phyloP scores from a whole-genome alignment of 2,329 filamentous ascomycete species.

The Paradendryphiella salina region DNA sequence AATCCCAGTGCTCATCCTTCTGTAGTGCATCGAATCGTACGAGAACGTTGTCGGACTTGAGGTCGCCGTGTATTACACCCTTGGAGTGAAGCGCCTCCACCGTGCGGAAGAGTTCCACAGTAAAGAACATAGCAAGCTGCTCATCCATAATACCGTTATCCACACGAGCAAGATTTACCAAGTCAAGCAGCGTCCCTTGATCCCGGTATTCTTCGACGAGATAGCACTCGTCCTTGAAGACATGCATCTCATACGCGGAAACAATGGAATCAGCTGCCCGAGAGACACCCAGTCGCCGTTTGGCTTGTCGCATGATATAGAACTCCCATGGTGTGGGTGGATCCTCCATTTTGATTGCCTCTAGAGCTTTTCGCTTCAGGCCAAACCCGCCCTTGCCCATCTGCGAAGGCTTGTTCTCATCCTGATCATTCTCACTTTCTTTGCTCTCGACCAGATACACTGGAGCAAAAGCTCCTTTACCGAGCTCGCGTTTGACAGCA shows the following conservation, averaged over 20 bases:
- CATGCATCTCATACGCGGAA: constrained; percentile 83
- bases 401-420: constrained; percentile 51
- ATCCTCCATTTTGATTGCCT: constrained; percentile 93
- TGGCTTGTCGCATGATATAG: constrained; percentile 85
- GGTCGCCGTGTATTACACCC: constrained; percentile 83
- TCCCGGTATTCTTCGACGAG: constrained; percentile 84
- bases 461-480: constrained; percentile 90
- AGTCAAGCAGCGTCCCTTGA: constrained; percentile 90
- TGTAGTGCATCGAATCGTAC: constrained; percentile 70
- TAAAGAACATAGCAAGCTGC: constrained; percentile 90
- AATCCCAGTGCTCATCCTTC: constrained; percentile 55
- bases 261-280: constrained; percentile 78
- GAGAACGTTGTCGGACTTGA: constrained; percentile 95
- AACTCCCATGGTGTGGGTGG: constrained; percentile 94
- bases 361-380: constrained; percentile 63
- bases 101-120: constrained; percentile 86
- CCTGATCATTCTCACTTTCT: constrained; percentile 52
- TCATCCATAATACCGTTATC: constrained; percentile 85
- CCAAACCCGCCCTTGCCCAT: constrained; percentile 67
- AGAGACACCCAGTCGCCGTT: constrained; percentile 70
- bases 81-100: constrained; percentile 83
- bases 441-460: constrained; percentile 87
- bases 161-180: constrained; percentile 81
- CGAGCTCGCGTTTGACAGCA: constrained; percentile 80
- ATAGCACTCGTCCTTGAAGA: constrained; percentile 88